Conservation (phyloP, 2,329 filamentous ascomycete species). For the Pseudogymnoascus sp. region DNA sequence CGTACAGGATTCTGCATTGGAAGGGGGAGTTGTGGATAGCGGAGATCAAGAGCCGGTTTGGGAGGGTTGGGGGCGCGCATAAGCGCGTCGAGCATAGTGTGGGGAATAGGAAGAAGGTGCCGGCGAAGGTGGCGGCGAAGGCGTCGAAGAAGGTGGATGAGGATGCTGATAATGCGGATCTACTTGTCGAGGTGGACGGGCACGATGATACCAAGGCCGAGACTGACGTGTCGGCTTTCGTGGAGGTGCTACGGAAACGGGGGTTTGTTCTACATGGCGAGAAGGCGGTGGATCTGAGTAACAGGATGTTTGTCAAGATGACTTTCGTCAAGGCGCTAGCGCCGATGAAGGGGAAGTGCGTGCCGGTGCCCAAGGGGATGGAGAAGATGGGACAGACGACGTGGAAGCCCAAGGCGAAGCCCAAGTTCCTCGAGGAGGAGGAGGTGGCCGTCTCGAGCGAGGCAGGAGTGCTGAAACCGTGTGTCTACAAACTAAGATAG, state of each 20-base stretch:
- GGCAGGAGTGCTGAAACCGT: conserved; percentile 71
- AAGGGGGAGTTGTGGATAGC: conserved; percentile 96
- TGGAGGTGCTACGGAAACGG: conserved; percentile 70
- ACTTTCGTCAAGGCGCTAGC: conserved; percentile 79
- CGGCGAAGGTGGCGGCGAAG: conserved; percentile 38
- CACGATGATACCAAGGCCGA: conserved; percentile 56
- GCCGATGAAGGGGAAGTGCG: conserved; percentile 69
- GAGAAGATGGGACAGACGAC: conserved; percentile 52
- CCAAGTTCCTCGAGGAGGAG: conserved; percentile 60
- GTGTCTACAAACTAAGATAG: conserved; percentile 80
- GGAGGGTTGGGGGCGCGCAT: conserved; percentile 44
- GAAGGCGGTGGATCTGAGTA: conserved; percentile 68
- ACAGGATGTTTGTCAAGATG: conserved; percentile 99
- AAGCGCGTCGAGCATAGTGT: conserved; percentile 60
- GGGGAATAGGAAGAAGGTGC: conserved; percentile 54
- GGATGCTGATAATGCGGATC: conserved; percentile 44
- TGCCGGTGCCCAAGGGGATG: conserved; percentile 33
- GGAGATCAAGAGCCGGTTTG: conserved; percentile 93
- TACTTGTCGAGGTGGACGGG: conserved; percentile 66
- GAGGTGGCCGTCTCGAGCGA: conserved; percentile 59
- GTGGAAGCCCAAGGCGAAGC: conserved; percentile 69
- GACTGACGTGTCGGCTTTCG: conserved; percentile 81
- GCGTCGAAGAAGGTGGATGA: conserved; percentile 36
- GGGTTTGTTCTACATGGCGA: conserved; percentile 77
- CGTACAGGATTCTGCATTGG: conserved; percentile 82